Percentiles rank a stretch among this genome's conserved stretches.
These are phyloP conservation scores for Tinospora cordifolia DNA, from an alignment of 164 flowering plant species.

Conservation along the genomic window DNA sequence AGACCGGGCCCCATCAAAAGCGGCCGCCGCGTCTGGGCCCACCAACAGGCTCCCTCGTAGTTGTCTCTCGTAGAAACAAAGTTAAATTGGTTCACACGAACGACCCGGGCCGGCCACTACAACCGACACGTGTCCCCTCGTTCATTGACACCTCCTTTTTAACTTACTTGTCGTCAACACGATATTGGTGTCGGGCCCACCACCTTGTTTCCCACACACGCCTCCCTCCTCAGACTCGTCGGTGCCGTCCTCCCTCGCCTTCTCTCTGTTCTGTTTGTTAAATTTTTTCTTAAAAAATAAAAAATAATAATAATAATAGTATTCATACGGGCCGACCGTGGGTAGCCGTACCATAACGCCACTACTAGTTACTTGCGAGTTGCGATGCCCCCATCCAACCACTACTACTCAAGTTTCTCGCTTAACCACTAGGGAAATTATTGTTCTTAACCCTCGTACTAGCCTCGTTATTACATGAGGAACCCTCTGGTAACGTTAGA, in stretches of 20 bases:
- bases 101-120: background rate
- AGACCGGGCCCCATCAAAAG: slow-evolving; percentile 25
- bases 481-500: too few species aligned
- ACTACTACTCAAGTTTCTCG: too few species aligned
- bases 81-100: background rate
- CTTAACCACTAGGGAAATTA: background rate
- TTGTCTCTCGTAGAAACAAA: background rate
- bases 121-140: too few species aligned
- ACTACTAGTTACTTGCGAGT: too few species aligned
- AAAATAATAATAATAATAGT: background rate
- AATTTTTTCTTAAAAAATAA: too few species aligned
- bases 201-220: slow-evolving; percentile 11
- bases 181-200: slow-evolving; percentile 21
- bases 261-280: background rate
- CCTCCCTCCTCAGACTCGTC: background rate
- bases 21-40: slow-evolving; percentile 46
- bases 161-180: slow-evolving; percentile 35
- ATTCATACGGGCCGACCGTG: background rate
- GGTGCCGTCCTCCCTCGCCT: background rate
- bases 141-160: background rate
- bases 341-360: too few species aligned
- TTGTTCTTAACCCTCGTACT: background rate
- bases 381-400: too few species aligned
- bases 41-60: background rate
- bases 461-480: background rate